Conservation (phyloP, 2,329 filamentous ascomycete species). For the Aspergillus fijiensis region DNA sequence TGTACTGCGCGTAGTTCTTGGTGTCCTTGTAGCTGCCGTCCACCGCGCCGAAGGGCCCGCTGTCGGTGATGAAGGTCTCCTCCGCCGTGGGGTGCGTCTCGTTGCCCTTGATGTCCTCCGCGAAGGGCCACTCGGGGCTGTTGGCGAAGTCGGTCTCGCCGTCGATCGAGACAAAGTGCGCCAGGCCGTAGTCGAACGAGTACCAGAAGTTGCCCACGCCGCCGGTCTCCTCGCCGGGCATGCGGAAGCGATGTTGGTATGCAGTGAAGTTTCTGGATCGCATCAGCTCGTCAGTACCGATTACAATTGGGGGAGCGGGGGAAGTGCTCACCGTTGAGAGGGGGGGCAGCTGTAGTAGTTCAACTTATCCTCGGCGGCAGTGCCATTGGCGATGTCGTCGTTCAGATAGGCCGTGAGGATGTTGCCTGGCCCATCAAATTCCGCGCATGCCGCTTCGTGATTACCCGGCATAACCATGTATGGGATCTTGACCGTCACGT, state of each 20-base stretch:
- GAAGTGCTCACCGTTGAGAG: conserved; percentile 44
- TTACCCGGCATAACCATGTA: conserved; percentile 55
- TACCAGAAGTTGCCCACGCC: conserved; percentile 57
- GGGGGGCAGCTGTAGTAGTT: conserved; percentile 55
- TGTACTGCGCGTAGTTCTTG: conserved; percentile 48
- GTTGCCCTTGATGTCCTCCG: conserved; percentile 43
- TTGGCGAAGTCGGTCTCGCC: conserved; percentile 53
- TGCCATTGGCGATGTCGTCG: conserved; percentile 45
- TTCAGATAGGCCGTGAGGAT: conserved; percentile 50
- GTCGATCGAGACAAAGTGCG: conserved; percentile 52
- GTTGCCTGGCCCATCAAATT: conserved; percentile 50
- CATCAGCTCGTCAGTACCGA: neutral
- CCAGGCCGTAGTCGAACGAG: conserved; percentile 56
- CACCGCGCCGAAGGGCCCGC: conserved; percentile 51
- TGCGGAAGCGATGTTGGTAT: conserved; percentile 53
- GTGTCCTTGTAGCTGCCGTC: conserved; percentile 42
- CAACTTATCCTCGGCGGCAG: conserved; percentile 37
- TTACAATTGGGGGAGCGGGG: neutral
- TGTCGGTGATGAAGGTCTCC: conserved; percentile 51
- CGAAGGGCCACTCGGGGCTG: conserved; percentile 49
- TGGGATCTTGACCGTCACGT: conserved; percentile 45
- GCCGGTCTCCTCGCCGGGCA: conserved; percentile 50
- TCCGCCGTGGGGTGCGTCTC: conserved; percentile 42
- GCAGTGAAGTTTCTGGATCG: conserved; percentile 49
- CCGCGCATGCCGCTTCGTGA: conserved; percentile 51